phyloP scores from a whole-genome alignment of 2,329 filamentous ascomycete genomes.

The Lachnellula arida region DNA sequence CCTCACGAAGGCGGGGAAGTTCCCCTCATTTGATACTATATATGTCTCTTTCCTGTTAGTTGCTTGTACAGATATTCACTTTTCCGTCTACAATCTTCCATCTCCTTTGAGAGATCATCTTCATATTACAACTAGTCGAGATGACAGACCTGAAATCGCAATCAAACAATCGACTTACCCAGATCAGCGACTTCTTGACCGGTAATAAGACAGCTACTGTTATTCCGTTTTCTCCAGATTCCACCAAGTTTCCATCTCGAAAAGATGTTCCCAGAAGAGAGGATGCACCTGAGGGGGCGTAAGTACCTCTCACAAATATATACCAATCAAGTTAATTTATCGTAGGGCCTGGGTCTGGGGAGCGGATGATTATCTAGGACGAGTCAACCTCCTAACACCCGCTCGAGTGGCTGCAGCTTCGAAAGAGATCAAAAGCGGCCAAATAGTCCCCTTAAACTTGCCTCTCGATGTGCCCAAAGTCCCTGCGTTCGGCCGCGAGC shows the following conservation, averaged over 20 bases:
- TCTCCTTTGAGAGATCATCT: neutral
- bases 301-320: conserved; percentile 6
- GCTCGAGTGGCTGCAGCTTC: conserved; percentile 38
- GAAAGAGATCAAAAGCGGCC: conserved; percentile 38
- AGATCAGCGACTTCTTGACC: conserved; percentile 25
- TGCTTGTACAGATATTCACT: too few species aligned
- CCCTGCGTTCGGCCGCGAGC: conserved; percentile 34
- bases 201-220: conserved; percentile 22
- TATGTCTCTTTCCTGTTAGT: too few species aligned
- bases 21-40: neutral
- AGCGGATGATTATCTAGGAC: conserved; percentile 35
- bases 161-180: conserved; percentile 20
- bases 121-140: neutral
- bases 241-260: conserved; percentile 27
- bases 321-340: neutral
- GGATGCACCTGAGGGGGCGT: conserved; percentile 28
- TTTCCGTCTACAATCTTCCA: neutral
- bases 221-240: conserved; percentile 29
- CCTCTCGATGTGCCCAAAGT: conserved; percentile 32
- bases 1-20: neutral
- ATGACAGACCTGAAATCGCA: conserved; percentile 19
- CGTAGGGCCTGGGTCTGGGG: conserved; percentile 31
- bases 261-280: conserved; percentile 27
- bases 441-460: conserved; percentile 33
- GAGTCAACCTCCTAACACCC: conserved; percentile 43